Conservation (phyloP, 768 basidiomycete genomes). For the Boletus reticuloceps region DNA sequence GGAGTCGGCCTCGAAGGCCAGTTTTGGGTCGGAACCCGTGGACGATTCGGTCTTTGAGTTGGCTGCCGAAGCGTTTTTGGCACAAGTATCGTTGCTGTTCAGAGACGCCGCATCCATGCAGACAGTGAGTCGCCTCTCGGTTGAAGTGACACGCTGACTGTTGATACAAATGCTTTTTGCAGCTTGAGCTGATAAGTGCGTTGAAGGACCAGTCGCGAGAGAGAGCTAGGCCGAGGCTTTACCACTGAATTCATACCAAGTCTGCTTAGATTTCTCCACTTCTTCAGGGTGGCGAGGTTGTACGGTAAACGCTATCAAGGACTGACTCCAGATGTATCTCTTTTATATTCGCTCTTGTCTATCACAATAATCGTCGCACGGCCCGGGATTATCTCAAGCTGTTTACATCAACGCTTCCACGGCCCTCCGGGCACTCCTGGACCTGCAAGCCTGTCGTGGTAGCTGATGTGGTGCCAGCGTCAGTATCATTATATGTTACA, state of each 20-base stretch:
- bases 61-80: constrained; percentile 8
- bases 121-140: not conserved
- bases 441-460: no score
- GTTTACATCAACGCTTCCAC: no score
- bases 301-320: not conserved
- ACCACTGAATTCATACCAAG: not conserved
- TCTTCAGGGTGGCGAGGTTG: no score
- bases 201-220: not conserved
- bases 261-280: no score
- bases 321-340: not conserved
- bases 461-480: no score
- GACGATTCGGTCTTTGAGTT: constrained; percentile 12
- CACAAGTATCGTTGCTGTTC: constrained; percentile 2
- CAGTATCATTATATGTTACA: no score
- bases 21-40: not conserved
- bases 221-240: not conserved
- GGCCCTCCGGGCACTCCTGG: no score
- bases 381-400: no score
- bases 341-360: not conserved
- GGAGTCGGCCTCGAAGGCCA: no score
- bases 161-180: not conserved
- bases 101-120: not conserved
- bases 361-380: not conserved
- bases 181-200: not conserved
- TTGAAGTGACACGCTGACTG: fast-evolving